These are phyloP conservation scores for Fusarium lateritium DNA, from an alignment of 2,329 filamentous ascomycete species.

Conservation along the genomic window DNA sequence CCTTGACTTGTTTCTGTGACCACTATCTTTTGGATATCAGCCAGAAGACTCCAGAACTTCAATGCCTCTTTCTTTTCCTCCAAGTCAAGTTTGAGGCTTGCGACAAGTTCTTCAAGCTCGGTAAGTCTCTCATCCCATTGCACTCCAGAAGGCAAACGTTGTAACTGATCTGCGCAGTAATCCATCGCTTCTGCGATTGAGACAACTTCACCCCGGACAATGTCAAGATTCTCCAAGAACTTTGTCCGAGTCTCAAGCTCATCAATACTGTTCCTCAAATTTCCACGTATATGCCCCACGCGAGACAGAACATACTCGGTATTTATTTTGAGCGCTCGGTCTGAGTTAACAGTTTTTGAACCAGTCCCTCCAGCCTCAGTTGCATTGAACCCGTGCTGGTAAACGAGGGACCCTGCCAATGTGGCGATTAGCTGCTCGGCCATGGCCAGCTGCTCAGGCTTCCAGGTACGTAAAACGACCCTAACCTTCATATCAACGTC, in stretches of 20 bases:
- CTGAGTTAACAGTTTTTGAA: neutral
- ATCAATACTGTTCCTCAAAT: neutral
- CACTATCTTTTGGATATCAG: neutral
- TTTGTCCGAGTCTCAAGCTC: neutral
- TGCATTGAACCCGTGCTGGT: conserved; percentile 29
- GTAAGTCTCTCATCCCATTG: neutral
- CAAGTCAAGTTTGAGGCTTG: neutral
- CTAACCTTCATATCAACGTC: neutral
- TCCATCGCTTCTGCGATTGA: neutral
- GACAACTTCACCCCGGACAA: neutral
- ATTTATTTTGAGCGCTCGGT: neutral
- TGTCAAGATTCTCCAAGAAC: neutral
- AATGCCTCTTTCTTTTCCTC: neutral
- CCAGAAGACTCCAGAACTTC: neutral
- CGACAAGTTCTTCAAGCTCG: neutral
- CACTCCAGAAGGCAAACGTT: neutral
- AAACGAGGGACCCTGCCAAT: conserved; percentile 19
- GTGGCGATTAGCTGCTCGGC: conserved; percentile 28
- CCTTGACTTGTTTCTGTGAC: neutral
- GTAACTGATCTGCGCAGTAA: neutral
- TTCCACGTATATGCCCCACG: neutral
- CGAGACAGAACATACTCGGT: neutral
- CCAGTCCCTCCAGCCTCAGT: conserved; percentile 18
- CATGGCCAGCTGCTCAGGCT: conserved; percentile 4
- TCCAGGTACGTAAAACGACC: conserved; percentile 8